A percentile compares a stretch with the other conserved stretches of the same genome.
Evolutionary conservation across 2,329 filamentous ascomycete species (phyloP).

Genomic region (Helotiales sp.): DNA sequence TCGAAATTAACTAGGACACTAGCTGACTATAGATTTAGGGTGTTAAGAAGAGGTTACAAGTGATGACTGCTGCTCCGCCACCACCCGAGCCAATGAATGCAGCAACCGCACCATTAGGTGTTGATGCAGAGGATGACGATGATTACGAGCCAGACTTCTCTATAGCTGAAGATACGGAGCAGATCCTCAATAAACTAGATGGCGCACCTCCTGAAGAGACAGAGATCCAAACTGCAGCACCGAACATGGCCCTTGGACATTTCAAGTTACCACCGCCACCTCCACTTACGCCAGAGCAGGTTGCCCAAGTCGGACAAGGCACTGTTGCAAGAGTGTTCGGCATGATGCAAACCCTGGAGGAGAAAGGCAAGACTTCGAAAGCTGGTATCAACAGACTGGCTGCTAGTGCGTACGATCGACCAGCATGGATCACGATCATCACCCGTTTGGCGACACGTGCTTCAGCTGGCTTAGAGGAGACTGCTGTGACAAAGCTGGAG

Average conservation of each 20-base stretch:
- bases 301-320: conserved; percentile 71
- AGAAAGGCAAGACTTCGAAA: conserved; percentile 62
- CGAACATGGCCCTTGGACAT: conserved; percentile 59
- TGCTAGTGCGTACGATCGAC: conserved; percentile 78
- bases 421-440: conserved; percentile 89
- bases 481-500: conserved; percentile 55
- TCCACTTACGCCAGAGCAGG: conserved; percentile 68
- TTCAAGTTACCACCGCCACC: conserved; percentile 81
- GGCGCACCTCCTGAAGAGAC: conserved; percentile 57
- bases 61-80: conserved; percentile 32
- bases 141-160: conserved; percentile 91
- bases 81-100: conserved; percentile 46
- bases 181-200: conserved; percentile 76
- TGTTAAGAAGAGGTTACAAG: conserved; percentile 48
- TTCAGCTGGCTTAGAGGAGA: conserved; percentile 66
- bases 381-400: conserved; percentile 80
- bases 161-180: conserved; percentile 69
- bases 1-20: background rate
- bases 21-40: conserved; percentile 38
- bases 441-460: conserved; percentile 82
- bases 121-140: conserved; percentile 79
- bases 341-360: conserved; percentile 73
- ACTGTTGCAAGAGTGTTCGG: conserved; percentile 77
- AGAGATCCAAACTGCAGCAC: conserved; percentile 40
- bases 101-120: conserved; percentile 60